Percentiles rank a stretch among this genome's conserved stretches.
Conservation (phyloP, 345 rosid genomes). For the Citrus reticulata region DNA sequence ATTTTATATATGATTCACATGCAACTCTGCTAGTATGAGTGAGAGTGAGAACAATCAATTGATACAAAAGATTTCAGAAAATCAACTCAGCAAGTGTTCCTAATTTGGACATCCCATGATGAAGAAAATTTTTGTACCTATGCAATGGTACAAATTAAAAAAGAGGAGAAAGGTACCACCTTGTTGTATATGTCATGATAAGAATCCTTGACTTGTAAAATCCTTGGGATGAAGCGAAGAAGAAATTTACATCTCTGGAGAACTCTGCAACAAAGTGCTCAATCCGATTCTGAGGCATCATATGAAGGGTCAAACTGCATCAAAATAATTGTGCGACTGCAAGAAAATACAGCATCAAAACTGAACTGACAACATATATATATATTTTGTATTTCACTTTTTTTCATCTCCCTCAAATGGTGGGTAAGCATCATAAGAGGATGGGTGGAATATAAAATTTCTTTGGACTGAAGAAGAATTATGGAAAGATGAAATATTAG, state of each 20-base stretch:
- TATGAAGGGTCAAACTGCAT: constrained; percentile 1
- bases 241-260: background rate
- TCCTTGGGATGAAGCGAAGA: background rate
- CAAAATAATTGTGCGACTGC: background rate
- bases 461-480: background rate
- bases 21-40: background rate
- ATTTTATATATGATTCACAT: no score
- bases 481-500: background rate
- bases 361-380: background rate
- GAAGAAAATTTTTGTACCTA: background rate
- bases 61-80: background rate
- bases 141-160: background rate
- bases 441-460: background rate
- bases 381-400: no score
- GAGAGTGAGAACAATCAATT: background rate
- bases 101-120: background rate
- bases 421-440: background rate
- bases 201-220: background rate
- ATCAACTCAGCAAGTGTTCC: background rate
- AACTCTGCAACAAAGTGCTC: background rate
- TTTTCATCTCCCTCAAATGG: background rate
- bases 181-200: background rate
- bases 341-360: background rate
- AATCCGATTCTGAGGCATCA: background rate
- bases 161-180: background rate